phyloP scores from a whole-genome alignment of 1,284 basidiomycete genomes.

The Tetrapyrgos nigripes region DNA sequence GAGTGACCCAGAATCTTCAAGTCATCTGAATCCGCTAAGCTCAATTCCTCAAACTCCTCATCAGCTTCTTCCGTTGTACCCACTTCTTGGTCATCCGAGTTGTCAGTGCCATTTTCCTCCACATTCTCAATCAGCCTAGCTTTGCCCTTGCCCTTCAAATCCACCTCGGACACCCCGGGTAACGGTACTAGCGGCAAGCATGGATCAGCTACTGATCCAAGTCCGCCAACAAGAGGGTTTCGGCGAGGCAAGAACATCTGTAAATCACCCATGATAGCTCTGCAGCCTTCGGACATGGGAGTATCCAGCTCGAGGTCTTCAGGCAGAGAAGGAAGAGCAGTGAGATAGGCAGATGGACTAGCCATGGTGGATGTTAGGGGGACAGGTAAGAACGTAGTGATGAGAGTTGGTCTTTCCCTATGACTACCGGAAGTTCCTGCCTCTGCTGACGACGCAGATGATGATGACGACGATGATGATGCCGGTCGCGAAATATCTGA shows the following conservation, averaged over 20 bases:
- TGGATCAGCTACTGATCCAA: not conserved
- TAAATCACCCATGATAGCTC: not conserved
- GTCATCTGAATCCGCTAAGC: not conserved
- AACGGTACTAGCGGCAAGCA: no score
- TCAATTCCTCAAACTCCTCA: not conserved
- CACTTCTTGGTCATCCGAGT: no score
- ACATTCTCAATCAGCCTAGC: not conserved
- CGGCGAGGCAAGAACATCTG: not conserved
- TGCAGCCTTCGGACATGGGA: not conserved
- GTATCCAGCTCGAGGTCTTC: not conserved
- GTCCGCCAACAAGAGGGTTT: not conserved
- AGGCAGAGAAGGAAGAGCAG: not conserved
- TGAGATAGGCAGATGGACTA: not conserved
- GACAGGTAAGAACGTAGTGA: not conserved
- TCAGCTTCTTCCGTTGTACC: no score
- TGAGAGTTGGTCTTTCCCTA: not conserved
- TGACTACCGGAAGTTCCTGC: no score
- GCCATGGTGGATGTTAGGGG: not conserved
- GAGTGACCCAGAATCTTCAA: not conserved
- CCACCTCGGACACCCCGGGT: not conserved
- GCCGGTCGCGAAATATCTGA: no score
- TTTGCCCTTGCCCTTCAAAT: not conserved
- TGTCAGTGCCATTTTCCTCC: no score
- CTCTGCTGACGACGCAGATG: not conserved
- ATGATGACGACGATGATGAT: not conserved